phyloP scores from a whole-genome alignment of 495 filamentous ascomycete genomes.

The Stereocaulon alpinum region DNA sequence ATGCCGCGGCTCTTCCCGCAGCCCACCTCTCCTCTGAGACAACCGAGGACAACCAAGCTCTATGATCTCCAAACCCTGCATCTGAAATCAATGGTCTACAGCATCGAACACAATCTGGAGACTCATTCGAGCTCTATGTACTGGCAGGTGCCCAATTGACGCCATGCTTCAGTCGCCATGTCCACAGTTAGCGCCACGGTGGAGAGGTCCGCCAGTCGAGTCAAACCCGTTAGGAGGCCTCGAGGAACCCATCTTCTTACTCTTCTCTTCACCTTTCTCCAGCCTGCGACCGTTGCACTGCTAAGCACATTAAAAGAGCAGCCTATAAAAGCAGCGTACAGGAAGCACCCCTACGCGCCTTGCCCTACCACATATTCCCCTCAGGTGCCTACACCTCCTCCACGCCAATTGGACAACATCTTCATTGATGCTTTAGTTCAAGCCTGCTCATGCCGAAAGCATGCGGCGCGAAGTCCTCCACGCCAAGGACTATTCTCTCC shows the following conservation, averaged over 20 bases:
- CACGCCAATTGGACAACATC: constrained; percentile 36
- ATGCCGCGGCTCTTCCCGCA: not conserved
- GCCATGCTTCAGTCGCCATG: constrained; percentile 58
- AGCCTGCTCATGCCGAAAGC: constrained; percentile 51
- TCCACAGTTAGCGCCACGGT: constrained; percentile 46
- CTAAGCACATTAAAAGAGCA: constrained; percentile 11
- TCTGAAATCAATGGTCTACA: not conserved
- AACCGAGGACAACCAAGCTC: constrained; percentile 5
- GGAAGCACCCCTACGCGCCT: constrained; percentile 29
- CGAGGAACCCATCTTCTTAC: constrained; percentile 32
- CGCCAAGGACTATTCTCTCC: not conserved
- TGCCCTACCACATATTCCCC: constrained; percentile 30
- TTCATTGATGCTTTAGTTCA: constrained; percentile 58
- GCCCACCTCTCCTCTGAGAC: no score
- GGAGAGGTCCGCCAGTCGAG: constrained; percentile 43
- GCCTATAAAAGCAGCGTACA: constrained; percentile 19
- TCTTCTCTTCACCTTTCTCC: constrained; percentile 30
- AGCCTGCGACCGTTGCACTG: constrained; percentile 11
- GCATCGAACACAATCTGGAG: not conserved
- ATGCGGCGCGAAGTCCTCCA: constrained; percentile 28
- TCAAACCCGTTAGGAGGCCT: constrained; percentile 37
- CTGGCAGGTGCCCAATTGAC: constrained; percentile 26
- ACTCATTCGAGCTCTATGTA: not conserved
- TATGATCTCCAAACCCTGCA: not conserved
- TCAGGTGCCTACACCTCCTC: constrained; percentile 29